Evolutionary conservation across 371 early-diverging fungal species (phyloP), one percentile per base, ranked within the genome.

Genomic region (Circinella minor): DNA sequence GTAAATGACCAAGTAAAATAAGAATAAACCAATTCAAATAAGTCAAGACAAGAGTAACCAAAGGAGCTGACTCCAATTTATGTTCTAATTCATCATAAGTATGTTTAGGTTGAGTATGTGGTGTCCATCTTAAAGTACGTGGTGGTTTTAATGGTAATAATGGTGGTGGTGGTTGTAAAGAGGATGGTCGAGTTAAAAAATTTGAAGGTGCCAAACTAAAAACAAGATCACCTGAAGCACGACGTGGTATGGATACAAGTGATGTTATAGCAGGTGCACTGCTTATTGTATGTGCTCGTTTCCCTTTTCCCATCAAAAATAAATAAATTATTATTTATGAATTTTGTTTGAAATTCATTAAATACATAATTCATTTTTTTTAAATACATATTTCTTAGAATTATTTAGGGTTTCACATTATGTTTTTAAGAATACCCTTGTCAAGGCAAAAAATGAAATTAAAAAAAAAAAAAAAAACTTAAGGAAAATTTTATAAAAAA

Each of bases 21-120:
- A 99, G 88, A 74, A 99, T 88, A 77, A 97, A 91, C 87, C 94
- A 99, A 65, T 94, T 93, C 55, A 99, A 85, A 84, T 99, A 99
- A 49, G 99, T 99, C 20, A 97, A 94, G 59, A 98, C 90, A 59
- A 98, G 85, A 74, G 88, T 90, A 76, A 85, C 89, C 66, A 86
- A 87, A 27, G 89, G 96, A 76, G 73, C 73, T 4, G 61, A 64
- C 34, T 73, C 73, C 66, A 73, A 60, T 48, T 73, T 71, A 47
- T 75, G 75, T 57, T 75, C 71, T 27, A 75, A 63, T 36, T 75
- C 75, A 15, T 71, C 69, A 46, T 75, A 75, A 10, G 63, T 69
- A 57, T 27, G 36, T 57, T 57, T 57, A 1, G 57, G 57, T 27
- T 57, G 57, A 8, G 34, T 9, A 17, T 34, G 57, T 6, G 57